Conservation (phyloP, 129 eudicot species). For the Lactuca sativa region DNA sequence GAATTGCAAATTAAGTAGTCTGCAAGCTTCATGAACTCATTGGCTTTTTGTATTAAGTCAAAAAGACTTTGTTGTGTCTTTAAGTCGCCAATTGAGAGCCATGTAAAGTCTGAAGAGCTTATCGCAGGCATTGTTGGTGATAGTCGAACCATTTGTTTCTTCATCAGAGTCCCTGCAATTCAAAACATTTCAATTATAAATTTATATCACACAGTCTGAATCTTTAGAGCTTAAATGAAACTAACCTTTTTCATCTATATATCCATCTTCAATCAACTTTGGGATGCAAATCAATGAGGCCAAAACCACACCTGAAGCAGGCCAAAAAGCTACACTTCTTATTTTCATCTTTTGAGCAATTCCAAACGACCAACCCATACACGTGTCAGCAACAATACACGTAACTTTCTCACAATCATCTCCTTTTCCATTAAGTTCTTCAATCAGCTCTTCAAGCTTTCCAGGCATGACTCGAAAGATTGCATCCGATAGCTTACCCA, state of each 20-base stretch:
- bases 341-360: slow-evolving; percentile 45
- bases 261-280: slow-evolving; percentile 44
- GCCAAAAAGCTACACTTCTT: slow-evolving; percentile 33
- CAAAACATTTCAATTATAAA: background rate
- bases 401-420: slow-evolving; percentile 23
- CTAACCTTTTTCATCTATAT: slow-evolving; percentile 25
- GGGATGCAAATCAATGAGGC: slow-evolving; percentile 28
- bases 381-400: slow-evolving; percentile 51
- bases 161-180: slow-evolving; percentile 37
- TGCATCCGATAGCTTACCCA: slow-evolving; percentile 18
- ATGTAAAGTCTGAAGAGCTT: slow-evolving; percentile 31
- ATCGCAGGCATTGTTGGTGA: slow-evolving; percentile 46
- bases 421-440: slow-evolving; percentile 25
- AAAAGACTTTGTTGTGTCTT: slow-evolving; percentile 20
- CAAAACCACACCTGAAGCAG: slow-evolving; percentile 35
- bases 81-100: slow-evolving; percentile 35
- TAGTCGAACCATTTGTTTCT: slow-evolving; percentile 37
- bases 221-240: no score
- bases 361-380: slow-evolving; percentile 41
- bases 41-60: background rate
- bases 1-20: slow-evolving; percentile 53
- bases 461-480: slow-evolving; percentile 29
- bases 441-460: slow-evolving; percentile 40
- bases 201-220: no score
- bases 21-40: slow-evolving; percentile 27